Percentiles rank a stretch among this genome's conserved stretches.
phyloP scores from a whole-genome alignment of 495 filamentous ascomycete species.

The Penicillium canariense region DNA sequence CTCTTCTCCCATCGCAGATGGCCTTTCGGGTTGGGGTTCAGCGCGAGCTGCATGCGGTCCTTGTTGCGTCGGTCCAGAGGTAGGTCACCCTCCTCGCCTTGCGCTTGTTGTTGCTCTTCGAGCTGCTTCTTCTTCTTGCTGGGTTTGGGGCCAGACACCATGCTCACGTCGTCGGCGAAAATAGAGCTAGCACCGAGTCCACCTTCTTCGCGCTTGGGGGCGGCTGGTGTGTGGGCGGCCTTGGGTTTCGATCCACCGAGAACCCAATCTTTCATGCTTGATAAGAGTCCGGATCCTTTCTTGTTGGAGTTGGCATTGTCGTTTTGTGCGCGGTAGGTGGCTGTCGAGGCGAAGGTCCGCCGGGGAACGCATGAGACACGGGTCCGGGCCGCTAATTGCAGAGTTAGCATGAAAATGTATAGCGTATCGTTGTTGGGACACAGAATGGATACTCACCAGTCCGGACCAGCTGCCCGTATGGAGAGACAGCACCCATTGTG shows the following conservation, averaged over 20 bases:
- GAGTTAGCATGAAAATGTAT: not conserved
- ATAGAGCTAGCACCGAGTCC: slow-evolving; percentile 40
- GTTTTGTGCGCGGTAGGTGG: slow-evolving; percentile 32
- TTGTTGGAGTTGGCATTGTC: slow-evolving; percentile 19
- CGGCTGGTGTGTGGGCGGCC: slow-evolving; percentile 26
- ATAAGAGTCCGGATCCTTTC: slow-evolving; percentile 11
- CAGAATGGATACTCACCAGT: slow-evolving; percentile 29
- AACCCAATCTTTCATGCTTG: slow-evolving; percentile 41
- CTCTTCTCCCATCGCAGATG: slow-evolving; percentile 75
- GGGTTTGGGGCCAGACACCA: slow-evolving; percentile 32
- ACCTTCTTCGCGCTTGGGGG: slow-evolving; percentile 37
- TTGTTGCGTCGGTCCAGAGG: slow-evolving; percentile 41
- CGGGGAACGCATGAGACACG: slow-evolving; percentile 39
- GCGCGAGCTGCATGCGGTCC: slow-evolving; percentile 49
- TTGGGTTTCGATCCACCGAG: slow-evolving; percentile 35
- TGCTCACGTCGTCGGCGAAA: slow-evolving; percentile 39
- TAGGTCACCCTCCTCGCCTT: slow-evolving; percentile 1
- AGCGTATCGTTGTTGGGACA: not conserved
- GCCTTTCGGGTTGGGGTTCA: slow-evolving; percentile 67
- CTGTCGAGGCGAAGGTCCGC: slow-evolving; percentile 40
- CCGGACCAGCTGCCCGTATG: slow-evolving; percentile 43
- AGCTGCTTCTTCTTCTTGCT: slow-evolving; percentile 20
- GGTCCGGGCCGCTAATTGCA: slow-evolving; percentile 32
- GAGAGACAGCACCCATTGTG: slow-evolving; percentile 39
- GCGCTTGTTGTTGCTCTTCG: slow-evolving; percentile 5